Conservation (phyloP, 305 asterid species). For the Solanum chacoense region DNA sequence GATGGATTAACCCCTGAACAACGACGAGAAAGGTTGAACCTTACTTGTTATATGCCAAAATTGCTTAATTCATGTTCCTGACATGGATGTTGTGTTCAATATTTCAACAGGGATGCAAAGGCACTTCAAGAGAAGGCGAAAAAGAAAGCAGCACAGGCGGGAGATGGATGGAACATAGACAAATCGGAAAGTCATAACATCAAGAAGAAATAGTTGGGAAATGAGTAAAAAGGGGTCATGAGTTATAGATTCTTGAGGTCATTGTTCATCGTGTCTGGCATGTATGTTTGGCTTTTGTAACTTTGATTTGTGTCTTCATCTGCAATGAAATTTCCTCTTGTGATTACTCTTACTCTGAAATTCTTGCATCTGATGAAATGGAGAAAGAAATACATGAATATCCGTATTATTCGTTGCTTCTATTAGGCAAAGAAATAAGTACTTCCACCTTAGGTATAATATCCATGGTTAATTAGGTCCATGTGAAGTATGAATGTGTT, state of each 20-base stretch:
- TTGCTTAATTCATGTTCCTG: background rate
- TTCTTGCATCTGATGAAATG: background rate
- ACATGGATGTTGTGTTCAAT: no score
- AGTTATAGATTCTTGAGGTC: background rate
- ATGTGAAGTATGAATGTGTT: background rate
- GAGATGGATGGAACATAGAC: slow-evolving; percentile 7
- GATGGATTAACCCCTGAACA: slow-evolving; percentile 80
- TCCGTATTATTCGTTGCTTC: background rate
- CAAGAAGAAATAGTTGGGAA: slow-evolving; percentile 31
- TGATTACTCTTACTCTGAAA: background rate
- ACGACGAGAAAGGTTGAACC: slow-evolving; percentile 53
- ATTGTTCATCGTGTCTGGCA: background rate
- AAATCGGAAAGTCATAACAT: slow-evolving; percentile 10
- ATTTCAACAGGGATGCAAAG: slow-evolving; percentile 51
- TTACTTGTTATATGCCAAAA: background rate
- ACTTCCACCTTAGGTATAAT: background rate
- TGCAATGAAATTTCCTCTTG: slow-evolving; percentile 2
- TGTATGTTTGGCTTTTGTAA: background rate
- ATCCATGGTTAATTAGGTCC: background rate
- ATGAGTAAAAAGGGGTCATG: background rate
- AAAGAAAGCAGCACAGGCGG: slow-evolving; percentile 44
- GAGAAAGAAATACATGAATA: background rate
- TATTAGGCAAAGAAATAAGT: background rate
- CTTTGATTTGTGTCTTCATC: slow-evolving; percentile 3
- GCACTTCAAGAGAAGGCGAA: slow-evolving; percentile 64